Evolutionary conservation across 2,329 filamentous ascomycete genomes (phyloP).

Genomic region (Rachicladosporium sp.): DNA sequence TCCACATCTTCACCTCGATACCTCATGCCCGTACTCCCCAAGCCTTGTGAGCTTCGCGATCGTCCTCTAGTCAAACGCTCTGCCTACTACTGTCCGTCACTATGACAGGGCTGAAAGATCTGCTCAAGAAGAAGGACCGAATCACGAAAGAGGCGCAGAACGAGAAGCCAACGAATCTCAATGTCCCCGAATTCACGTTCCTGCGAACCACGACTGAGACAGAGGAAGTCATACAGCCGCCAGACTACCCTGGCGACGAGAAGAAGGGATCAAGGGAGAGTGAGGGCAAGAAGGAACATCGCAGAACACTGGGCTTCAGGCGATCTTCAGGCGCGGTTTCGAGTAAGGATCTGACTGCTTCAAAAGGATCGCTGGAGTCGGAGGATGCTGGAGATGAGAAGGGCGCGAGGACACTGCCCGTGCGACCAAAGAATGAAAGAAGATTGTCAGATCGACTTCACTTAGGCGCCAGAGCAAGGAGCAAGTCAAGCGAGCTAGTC

Average conservation of each 20-base stretch:
- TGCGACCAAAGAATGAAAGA: slow-evolving; percentile 23
- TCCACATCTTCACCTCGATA: no score
- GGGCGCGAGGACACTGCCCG: slow-evolving; percentile 10
- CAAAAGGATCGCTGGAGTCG: slow-evolving; percentile 2
- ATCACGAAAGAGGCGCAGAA: slow-evolving; percentile 25
- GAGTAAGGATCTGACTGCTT: slow-evolving; percentile 10
- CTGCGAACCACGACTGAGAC: slow-evolving; percentile 71
- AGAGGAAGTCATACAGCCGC: slow-evolving; percentile 66
- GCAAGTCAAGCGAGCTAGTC: slow-evolving; percentile 38
- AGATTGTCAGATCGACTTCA: slow-evolving; percentile 60
- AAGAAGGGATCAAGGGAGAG: not conserved
- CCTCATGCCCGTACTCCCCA: no score
- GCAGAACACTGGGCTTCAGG: slow-evolving; percentile 24
- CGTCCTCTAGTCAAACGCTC: no score
- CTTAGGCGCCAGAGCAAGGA: slow-evolving; percentile 35
- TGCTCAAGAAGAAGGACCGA: slow-evolving; percentile 52
- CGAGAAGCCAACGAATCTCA: slow-evolving; percentile 7
- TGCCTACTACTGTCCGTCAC: not conserved
- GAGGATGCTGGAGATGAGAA: slow-evolving; percentile 4
- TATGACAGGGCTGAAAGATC: slow-evolving; percentile 47
- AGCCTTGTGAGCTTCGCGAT: no score
- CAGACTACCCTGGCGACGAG: slow-evolving; percentile 39
- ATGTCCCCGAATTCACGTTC: slow-evolving; percentile 61
- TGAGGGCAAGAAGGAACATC: slow-evolving; percentile 13
- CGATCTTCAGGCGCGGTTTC: slow-evolving; percentile 20